phyloP scores from a whole-genome alignment of 768 basidiomycete genomes.

The Mycena chlorophos region DNA sequence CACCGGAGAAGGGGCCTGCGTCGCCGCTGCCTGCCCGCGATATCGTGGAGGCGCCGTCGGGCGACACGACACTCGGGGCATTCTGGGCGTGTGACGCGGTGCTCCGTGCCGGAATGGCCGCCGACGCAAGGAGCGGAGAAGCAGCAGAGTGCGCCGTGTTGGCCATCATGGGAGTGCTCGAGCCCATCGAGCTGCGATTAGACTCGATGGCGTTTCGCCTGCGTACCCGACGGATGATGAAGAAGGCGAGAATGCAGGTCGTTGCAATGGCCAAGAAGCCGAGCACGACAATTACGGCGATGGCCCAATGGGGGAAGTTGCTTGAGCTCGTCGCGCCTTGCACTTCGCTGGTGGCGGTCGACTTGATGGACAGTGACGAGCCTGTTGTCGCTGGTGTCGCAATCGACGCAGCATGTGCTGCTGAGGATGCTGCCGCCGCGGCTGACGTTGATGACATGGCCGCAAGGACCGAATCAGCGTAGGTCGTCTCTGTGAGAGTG shows the following conservation, averaged over 20 bases:
- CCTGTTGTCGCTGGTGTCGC: constrained; percentile 22
- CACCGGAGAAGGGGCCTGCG: constrained; percentile 72
- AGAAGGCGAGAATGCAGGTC: constrained; percentile 64
- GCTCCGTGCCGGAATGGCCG: constrained; percentile 31
- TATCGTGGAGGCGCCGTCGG: constrained; percentile 74
- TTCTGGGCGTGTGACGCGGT: constrained; percentile 34
- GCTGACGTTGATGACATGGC: constrained; percentile 52
- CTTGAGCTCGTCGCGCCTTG: constrained; percentile 40
- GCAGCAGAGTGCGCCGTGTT: constrained; percentile 49
- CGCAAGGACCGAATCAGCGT: constrained; percentile 63
- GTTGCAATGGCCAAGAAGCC: constrained; percentile 82
- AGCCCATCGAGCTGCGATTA: constrained; percentile 75
- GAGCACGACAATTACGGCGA: constrained; percentile 85
- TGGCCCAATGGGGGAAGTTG: constrained; percentile 85
- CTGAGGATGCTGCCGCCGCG: constrained; percentile 30
- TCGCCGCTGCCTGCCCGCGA: constrained; percentile 64
- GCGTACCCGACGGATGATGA: constrained; percentile 71
- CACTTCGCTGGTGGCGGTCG: constrained; percentile 29
- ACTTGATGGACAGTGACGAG: constrained; percentile 11
- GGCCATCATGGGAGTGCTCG: constrained; percentile 81
- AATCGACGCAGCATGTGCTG: constrained; percentile 34
- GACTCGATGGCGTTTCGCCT: constrained; percentile 47
- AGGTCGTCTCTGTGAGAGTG: constrained; percentile 63
- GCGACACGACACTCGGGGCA: constrained; percentile 48
- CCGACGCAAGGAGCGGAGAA: constrained; percentile 48